Evolutionary conservation across 2,329 filamentous ascomycete species (phyloP).

Genomic region (Mycosphaerella sp.): DNA sequence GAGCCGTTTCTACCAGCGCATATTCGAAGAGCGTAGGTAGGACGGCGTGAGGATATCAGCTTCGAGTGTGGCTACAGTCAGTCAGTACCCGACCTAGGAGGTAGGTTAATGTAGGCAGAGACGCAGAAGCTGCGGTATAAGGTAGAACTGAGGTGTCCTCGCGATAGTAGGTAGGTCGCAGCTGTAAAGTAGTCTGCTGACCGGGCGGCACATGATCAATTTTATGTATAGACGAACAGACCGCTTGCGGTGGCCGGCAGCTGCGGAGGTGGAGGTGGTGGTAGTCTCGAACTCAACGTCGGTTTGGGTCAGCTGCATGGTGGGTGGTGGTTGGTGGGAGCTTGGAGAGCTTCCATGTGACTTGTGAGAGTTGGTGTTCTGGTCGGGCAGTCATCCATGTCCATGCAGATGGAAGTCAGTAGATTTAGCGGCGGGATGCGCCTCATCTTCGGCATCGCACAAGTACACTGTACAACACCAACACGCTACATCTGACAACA

Average conservation of each 20-base stretch:
- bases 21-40: neutral
- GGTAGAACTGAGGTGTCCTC: neutral
- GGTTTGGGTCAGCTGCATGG: neutral
- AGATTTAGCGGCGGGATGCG: too few species aligned
- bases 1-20: conserved; percentile 5
- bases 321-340: neutral
- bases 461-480: too few species aligned
- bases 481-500: too few species aligned
- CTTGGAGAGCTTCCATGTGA: neutral
- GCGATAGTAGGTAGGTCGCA: neutral
- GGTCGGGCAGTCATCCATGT: too few species aligned
- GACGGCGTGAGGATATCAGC: neutral
- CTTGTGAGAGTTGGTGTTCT: neutral
- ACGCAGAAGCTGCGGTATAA: neutral
- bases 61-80: neutral
- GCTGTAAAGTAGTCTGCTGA: neutral
- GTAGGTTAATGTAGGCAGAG: too few species aligned
- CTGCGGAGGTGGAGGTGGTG: neutral
- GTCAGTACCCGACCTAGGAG: too few species aligned
- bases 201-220: neutral
- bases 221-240: too few species aligned
- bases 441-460: too few species aligned
- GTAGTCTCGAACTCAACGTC: neutral
- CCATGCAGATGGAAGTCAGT: too few species aligned
- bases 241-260: neutral